Evolutionary conservation across 2,329 filamentous ascomycete genomes (phyloP), one percentile per base, ranked within the genome.

Genomic region (Microthyrium microscopicum): DNA sequence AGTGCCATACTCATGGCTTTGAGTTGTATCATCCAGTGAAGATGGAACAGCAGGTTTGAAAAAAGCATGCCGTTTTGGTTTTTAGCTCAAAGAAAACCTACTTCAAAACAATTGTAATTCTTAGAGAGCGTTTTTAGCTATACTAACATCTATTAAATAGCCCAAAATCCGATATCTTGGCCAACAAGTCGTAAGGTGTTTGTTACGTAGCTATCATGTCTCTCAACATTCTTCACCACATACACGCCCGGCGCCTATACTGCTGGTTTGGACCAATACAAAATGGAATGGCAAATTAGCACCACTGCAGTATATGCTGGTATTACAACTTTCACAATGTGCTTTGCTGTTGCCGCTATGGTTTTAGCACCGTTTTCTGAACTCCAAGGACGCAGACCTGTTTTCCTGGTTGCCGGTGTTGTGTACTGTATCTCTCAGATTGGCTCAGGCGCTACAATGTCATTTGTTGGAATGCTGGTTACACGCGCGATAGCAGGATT

Each of bases 311-410:
- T 74, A n/a, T 58, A 78, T 5, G 61, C 73, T 2, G 82, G 82
- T 21, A 80, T 93, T 39, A 91, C 84, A 0, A 69, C 72, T 1
- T 94, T 89, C 53, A 89, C 81, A 28, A 47, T 66, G 21, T 84
- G 85, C 3, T 93, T 93, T 43, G 82, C 68, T 0, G 53, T 84
- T 17, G 78, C 81, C 0, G 85, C 85, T 0, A 93, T 94, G 84
- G 64, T 82, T 1, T 66, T 93, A 0, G 85, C 85, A 0, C 85
- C 85, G 0, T 77, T 93, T 42, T 84, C 77, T 1, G 85, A 94
- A 55, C 77, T 91, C 49, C 83, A 89, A 53, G 85, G 85, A 4
- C 71, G 85, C 19, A 73, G 81, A 35, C 81, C 84, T 0, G 79
- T 92, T 21, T 89, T 93, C 46, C 63, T 85, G 17, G 61, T 63